These are phyloP conservation scores for Fusarium abutilonis DNA, from an alignment of 2,329 filamentous ascomycete genomes.

Conservation along the genomic window DNA sequence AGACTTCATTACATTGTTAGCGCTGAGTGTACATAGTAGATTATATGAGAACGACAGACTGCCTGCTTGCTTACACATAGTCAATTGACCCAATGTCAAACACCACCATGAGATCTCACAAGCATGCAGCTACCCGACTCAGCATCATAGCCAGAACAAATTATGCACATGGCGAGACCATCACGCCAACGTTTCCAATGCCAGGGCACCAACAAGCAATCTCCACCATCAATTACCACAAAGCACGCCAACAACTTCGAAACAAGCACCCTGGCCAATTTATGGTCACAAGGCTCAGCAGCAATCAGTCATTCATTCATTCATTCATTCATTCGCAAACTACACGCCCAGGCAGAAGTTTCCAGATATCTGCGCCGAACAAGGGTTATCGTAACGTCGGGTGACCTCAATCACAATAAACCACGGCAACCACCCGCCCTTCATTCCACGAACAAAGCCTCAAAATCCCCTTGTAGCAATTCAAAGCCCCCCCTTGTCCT, in stretches of 20 bases:
- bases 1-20: too few relatives aligned
- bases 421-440: background rate
- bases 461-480: background rate
- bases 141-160: background rate
- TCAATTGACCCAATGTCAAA: too few relatives aligned
- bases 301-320: too few relatives aligned
- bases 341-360: conserved; percentile 3
- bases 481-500: conserved; percentile 1
- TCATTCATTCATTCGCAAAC: background rate
- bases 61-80: too few relatives aligned
- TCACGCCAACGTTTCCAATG: background rate
- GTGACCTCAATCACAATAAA: conserved; percentile 11
- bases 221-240: conserved; percentile 1
- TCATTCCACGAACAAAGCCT: background rate
- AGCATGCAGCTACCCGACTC: too few relatives aligned
- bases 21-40: too few relatives aligned
- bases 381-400: conserved; percentile 1
- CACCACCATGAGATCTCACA: too few relatives aligned
- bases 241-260: too few relatives aligned
- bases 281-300: conserved; percentile 17
- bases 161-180: background rate
- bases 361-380: background rate
- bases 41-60: too few relatives aligned
- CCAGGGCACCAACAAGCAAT: background rate
- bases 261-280: conserved; percentile 15